Evolutionary conservation across 2,329 filamentous ascomycete genomes (phyloP), one percentile per base, ranked within the genome.

Genomic region (Penicillium griseofulvum): DNA sequence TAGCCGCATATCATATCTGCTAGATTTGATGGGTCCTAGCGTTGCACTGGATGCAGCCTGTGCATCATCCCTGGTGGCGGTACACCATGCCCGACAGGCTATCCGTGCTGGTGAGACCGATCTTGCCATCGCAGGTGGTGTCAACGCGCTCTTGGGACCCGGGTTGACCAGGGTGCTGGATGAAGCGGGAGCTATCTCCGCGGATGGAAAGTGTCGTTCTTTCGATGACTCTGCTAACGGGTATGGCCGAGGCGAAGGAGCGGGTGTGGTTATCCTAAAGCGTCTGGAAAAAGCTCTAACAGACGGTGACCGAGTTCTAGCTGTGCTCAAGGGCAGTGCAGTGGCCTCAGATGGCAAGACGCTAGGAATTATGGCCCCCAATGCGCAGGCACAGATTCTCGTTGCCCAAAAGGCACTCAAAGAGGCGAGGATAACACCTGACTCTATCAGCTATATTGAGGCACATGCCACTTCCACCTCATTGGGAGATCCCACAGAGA

Each of bases 161-260:
- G 71, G 65, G 7, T 52, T 75, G 10, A 71, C 68, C 7, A 58
- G 63, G 22, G 67, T 73, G 10, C 52, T 72, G 26, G 56, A 67
- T 19, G 65, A 61, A 36, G 64, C 68, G 9, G 68, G 70, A 3
- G 67, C 63, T 2, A 17, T 69, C 19, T 65, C 63, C 1, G 28
- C 62, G 1, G 70, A 72, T 6, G 71, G 71, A 5, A 52, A 55
- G 1, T 74, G 69, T 42, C 60, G 61, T 2, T 71, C 68, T 0
- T 74, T 73, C 33, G 71, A 72, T 42, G 64, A 71, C 17, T 51
- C 50, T 5, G 70, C 65, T 0, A 56, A 60, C 34, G 71, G 70
- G 5, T 71, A 71, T 51, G 70, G 65, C 6, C 57, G 69, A 19
- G 68, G 68, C 9, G 70, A 73, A 42, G 71, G 71, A 17, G 68